Evolutionary conservation across 345 rosid species (phyloP), one percentile per base, ranked within the genome.

Genomic region (Garcia nutans): DNA sequence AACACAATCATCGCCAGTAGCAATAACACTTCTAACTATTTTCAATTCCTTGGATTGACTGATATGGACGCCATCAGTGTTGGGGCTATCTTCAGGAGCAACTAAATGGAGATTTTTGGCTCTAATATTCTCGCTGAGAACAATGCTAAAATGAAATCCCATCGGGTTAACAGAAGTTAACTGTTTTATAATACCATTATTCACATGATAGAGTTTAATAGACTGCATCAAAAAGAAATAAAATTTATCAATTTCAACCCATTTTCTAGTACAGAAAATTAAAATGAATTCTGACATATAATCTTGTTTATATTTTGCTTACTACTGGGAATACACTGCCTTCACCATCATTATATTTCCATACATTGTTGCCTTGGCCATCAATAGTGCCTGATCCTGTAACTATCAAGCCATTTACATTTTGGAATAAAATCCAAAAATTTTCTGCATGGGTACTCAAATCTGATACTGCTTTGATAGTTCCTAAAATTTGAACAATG

Each of bases 1-100:
- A 8, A 93, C 42, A 58, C 98, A 91, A 56, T 93, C 97, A 65
- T 93, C 97, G 0, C 93, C 98, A 0, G 98, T 93, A 6, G 60
- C 50, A 23, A 93, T 89, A 1, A 10, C 2, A 10, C 86, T 79
- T 10, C 76, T 80, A 23, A 81, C 31, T 49, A 91, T 81, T 44
- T 77, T 86, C 50, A 93, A 83, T 6, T 69, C 65, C 45, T 78
- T 79, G 76, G 94, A 90, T 57, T 82, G 82, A 76, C 98, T 90
- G 37, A 91, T 76, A 60, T 91, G 98, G 73, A 93, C 80, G 3
- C 98, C 93, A 10, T 91, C 93, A 0, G 93, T 91, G 65, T 91
- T 91, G 20, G 95, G 91, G 79, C 95, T 91, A 0, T 72, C 70
- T 1, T 0, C 83, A 0, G 95, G 95, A 13, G 95, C 91, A 0